Evolutionary conservation across 495 filamentous ascomycete species (phyloP).

Genomic region (Rhypophila decipiens): DNA sequence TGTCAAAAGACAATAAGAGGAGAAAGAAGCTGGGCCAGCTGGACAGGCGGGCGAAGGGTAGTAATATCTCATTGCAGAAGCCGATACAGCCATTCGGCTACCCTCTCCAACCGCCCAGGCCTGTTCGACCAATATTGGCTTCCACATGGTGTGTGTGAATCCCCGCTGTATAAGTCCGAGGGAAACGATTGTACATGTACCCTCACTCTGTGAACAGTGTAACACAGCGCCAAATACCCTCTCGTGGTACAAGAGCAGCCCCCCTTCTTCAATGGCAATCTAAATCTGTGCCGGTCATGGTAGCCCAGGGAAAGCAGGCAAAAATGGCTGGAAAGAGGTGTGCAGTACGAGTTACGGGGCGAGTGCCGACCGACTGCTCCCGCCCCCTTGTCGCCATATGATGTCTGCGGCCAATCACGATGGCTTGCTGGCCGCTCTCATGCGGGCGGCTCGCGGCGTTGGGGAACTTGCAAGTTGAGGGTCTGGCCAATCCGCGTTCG

Average conservation of each 20-base stretch:
- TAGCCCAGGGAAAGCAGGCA: slow-evolving; percentile 19
- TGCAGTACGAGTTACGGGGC: slow-evolving; percentile 4
- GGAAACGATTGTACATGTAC: too few relatives aligned
- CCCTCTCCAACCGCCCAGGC: slow-evolving; percentile 26
- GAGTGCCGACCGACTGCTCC: slow-evolving; percentile 27
- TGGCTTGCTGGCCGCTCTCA: slow-evolving; percentile 17
- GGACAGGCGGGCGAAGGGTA: slow-evolving; percentile 12
- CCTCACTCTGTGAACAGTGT: neutral
- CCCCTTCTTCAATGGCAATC: slow-evolving; percentile 8
- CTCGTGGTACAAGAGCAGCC: slow-evolving; percentile 7
- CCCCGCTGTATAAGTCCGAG: too few relatives aligned
- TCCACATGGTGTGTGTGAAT: slow-evolving; percentile 7
- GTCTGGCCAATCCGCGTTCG: slow-evolving; percentile 14
- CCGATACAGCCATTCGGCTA: slow-evolving; percentile 15
- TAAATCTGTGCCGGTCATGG: slow-evolving; percentile 23
- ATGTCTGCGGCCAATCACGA: slow-evolving; percentile 18
- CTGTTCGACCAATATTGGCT: slow-evolving; percentile 17
- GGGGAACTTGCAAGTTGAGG: slow-evolving; percentile 18
- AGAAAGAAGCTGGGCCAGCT: slow-evolving; percentile 8
- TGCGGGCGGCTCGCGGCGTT: slow-evolving; percentile 23
- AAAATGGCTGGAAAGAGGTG: slow-evolving; percentile 12
- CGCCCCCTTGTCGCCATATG: slow-evolving; percentile 21
- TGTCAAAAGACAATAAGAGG: slow-evolving; percentile 2
- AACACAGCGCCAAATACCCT: slow-evolving; percentile 2
- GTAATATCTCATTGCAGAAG: slow-evolving; percentile 19